A percentile compares a stretch with the other conserved stretches of the same genome.
Conservation (phyloP, 192 early-diverging fungal genomes). For the Globomyces pollinis-pini region DNA sequence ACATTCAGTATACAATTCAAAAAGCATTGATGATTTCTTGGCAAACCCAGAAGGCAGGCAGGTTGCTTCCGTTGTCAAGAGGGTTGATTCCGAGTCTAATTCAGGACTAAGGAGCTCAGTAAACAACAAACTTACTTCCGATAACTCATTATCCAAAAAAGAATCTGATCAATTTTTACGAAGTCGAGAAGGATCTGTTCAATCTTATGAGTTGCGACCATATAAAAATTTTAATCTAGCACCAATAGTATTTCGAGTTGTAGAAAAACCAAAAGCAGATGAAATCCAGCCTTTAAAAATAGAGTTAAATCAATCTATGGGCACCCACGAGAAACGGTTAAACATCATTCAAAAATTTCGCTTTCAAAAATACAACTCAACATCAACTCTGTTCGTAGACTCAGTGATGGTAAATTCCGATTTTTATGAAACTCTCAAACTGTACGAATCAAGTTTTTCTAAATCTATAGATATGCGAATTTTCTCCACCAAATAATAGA, state of each 20-base stretch:
- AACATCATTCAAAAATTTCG: conserved; percentile 2
- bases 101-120: background rate
- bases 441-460: conserved; percentile 26
- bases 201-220: too few relatives aligned
- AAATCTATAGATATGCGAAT: conserved; percentile 19
- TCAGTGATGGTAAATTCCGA: conserved; percentile 42
- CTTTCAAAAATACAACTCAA: conserved; percentile 42
- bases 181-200: too few relatives aligned
- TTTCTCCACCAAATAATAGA: conserved; percentile 25
- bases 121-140: conserved; percentile 2
- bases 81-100: background rate
- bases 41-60: too few relatives aligned
- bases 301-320: background rate
- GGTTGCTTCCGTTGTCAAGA: too few relatives aligned
- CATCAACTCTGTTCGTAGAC: conserved; percentile 47
- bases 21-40: conserved; percentile 1
- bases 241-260: too few relatives aligned
- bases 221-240: too few relatives aligned
- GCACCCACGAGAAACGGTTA: too few relatives aligned
- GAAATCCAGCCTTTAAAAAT: background rate
- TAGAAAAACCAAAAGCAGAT: background rate
- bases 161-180: too few relatives aligned
- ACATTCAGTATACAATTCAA: background rate
- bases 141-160: too few relatives aligned
- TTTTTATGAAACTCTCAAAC: conserved; percentile 36